Base-by-base conservation (phyloP, 2,329 filamentous ascomycete species). In the Clathrospora elynae region DNA sequence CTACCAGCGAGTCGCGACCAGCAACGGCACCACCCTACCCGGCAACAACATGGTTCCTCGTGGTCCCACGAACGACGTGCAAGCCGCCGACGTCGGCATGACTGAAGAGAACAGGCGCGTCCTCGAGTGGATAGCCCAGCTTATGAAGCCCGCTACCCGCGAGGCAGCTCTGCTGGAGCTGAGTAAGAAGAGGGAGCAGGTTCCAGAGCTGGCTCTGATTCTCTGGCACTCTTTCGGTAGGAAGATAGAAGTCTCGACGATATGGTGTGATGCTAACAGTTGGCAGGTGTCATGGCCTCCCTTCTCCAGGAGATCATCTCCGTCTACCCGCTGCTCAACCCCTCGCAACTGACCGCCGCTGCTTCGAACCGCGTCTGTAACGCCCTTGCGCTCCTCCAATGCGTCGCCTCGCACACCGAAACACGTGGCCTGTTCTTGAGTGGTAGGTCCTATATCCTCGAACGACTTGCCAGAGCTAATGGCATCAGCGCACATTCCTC, bases 221-320 rank as follows among this genome's bases (percentile, higher is more conserved):
- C 78, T 99, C 50, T 99, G 93, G 93, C 93, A 99, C 72, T 97
- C 92, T 3, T 97, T 96, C 66, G 93, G 92, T 95, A 82, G 33
- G 43, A 5, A 8, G 2, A 19, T 11, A 14, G 9, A 17, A 10
- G 13, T 13, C 5, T 9, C 9, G 8, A 14, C 4, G 18, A 11
- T n/a, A 5, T 22, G 19, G 22, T 11, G 11, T 26, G 6, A 14
- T 24, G 53, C 51, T 66, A 51, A 62, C 49, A 49, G 46, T 46
- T 3, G 14, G 9, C 54, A 96, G 90, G 91, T 63, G 93, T 99
- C 65, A 99, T 99, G 93, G 96, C 93, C 31, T 95, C 90, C 40
- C 79, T 99, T 16, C 81, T 97, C 22, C 92, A 97, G 72, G 93
- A 99, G 75, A 99, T 99, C 68, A 99, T 99, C 67, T 96, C 92